These are phyloP conservation scores for Myriosclerotinia scirpicola DNA, from an alignment of 2,329 filamentous ascomycete species.

Conservation along the genomic window DNA sequence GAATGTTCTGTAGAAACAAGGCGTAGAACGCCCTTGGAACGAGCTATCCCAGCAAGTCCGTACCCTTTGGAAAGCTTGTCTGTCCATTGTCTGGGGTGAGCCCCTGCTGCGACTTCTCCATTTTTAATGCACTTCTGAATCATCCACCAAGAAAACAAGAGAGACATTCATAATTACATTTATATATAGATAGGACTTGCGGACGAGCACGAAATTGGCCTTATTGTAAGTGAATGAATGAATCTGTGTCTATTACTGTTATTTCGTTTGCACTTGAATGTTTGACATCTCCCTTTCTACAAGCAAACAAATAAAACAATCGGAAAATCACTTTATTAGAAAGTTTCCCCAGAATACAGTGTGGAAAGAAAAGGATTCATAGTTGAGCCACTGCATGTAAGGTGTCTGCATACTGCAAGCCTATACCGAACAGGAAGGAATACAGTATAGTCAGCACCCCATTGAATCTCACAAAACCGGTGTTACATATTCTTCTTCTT, in stretches of 20 bases:
- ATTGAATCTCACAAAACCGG: constrained; percentile 11
- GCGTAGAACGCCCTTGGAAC: constrained; percentile 3
- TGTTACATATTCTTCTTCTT: constrained; percentile 2
- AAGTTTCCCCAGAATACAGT: background rate
- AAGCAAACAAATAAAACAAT: background rate
- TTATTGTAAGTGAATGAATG: background rate
- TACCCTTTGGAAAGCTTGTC: background rate
- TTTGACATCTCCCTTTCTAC: background rate
- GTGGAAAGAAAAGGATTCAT: constrained; percentile 10
- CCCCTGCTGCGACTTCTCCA: constrained; percentile 5
- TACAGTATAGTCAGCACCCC: constrained; percentile 8
- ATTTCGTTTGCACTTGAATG: background rate
- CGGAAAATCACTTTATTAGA: background rate
- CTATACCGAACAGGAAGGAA: constrained; percentile 15
- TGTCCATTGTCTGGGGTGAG: background rate
- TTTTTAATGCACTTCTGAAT: constrained; percentile 17
- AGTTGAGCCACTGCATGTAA: constrained; percentile 10
- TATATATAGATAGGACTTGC: too few relatives aligned
- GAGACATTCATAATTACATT: constrained; percentile 2
- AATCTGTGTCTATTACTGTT: background rate
- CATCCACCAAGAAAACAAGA: background rate
- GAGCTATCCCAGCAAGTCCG: background rate
- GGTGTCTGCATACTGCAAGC: constrained; percentile 13
- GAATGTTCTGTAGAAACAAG: background rate
- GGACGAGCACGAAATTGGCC: background rate